phyloP scores from a whole-genome alignment of 805 yeast species.

The Isabelozyma rhagii region DNA sequence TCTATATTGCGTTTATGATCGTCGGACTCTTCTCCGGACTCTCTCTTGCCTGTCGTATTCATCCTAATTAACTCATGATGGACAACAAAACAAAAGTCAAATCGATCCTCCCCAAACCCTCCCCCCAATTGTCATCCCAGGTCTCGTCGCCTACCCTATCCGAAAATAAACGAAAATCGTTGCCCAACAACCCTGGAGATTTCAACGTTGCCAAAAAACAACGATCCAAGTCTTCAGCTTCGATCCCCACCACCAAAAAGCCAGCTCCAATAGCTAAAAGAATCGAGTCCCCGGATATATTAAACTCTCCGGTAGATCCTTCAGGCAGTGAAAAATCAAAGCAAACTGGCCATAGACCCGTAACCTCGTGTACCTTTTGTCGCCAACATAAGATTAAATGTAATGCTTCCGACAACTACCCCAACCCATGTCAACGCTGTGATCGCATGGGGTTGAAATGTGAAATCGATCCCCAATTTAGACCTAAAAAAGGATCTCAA shows the following conservation, averaged over 20 bases:
- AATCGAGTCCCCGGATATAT: background rate
- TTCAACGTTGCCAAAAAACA: conserved; percentile 6
- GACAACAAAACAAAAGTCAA: conserved; percentile 36
- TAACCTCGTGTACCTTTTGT: conserved; percentile 90
- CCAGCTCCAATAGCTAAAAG: background rate
- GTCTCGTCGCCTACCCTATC: conserved; percentile 5
- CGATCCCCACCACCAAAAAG: conserved; percentile 1
- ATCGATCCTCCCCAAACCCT: conserved; percentile 42
- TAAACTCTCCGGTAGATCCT: background rate
- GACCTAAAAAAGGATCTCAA: conserved; percentile 90
- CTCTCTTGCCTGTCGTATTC: background rate
- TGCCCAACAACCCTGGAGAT: conserved; percentile 4
- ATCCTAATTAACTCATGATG: conserved; percentile 13
- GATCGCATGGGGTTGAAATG: conserved; percentile 75
- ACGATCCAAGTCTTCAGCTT: conserved; percentile 6
- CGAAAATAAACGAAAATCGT: conserved; percentile 13
- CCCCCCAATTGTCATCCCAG: conserved; percentile 10
- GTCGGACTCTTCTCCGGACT: background rate
- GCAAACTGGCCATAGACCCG: conserved; percentile 67
- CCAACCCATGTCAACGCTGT: conserved; percentile 80
- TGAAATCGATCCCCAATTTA: conserved; percentile 86
- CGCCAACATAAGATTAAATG: conserved; percentile 93
- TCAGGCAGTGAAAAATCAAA: conserved; percentile 11
- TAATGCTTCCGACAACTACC: conserved; percentile 81
- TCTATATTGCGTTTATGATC: background rate